These are phyloP conservation scores for Tillandsia leiboldiana DNA, from an alignment of 176 grass and related monocot species.

Conservation along the genomic window DNA sequence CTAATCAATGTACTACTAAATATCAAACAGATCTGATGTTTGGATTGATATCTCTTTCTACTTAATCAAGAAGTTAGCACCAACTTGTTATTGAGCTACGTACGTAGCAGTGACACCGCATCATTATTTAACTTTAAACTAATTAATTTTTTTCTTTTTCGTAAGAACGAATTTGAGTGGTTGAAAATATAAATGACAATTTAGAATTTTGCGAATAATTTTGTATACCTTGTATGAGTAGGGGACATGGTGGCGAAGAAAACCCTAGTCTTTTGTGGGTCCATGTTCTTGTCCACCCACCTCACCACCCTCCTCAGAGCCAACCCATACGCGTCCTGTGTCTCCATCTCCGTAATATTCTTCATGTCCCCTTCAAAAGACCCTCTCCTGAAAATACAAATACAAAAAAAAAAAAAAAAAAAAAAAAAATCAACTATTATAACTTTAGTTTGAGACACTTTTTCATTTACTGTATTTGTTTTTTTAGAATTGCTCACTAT, in stretches of 20 bases:
- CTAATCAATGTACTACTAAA: too few species aligned
- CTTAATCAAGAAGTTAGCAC: too few species aligned
- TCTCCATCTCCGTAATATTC: constrained; percentile 45
- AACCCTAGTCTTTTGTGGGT: constrained; percentile 38
- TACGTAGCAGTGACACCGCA: too few species aligned
- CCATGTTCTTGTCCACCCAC: constrained; percentile 44
- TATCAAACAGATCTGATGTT: too few species aligned
- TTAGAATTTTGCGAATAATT: not conserved
- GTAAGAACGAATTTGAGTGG: too few species aligned
- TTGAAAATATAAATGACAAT: not conserved
- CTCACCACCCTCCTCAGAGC: constrained; percentile 39
- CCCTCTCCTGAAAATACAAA: constrained; percentile 24
- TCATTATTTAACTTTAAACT: too few species aligned
- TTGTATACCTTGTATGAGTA: constrained; percentile 24
- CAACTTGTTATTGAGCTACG: too few species aligned
- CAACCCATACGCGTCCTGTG: constrained; percentile 32
- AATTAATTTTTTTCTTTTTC: too few species aligned
- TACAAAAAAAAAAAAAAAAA: not conserved
- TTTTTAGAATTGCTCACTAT: too few species aligned
- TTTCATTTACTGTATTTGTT: too few species aligned
- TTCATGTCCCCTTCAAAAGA: constrained; percentile 39
- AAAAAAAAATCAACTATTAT: not conserved
- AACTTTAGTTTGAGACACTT: too few species aligned
- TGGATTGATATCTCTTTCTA: too few species aligned
- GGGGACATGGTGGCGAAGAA: constrained; percentile 66